Evolutionary conservation across 108 stramenopile species (phyloP).

Genomic region (Cyclostephanos invisitatus): DNA sequence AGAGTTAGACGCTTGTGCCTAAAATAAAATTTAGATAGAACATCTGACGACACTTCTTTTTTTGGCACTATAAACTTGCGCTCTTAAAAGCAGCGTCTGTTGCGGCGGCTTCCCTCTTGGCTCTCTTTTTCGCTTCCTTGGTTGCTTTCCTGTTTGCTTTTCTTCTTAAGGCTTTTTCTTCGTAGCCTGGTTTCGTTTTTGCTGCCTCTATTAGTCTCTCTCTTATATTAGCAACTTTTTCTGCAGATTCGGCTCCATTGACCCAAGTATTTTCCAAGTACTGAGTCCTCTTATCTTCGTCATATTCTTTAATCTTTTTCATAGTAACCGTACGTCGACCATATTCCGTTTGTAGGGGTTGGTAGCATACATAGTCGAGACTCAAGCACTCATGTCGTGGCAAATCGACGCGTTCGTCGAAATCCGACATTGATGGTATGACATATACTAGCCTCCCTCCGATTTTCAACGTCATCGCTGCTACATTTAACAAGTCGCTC

Average conservation of each 20-base stretch:
- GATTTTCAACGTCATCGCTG: slow-evolving; percentile 73
- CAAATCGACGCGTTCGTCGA: slow-evolving; percentile 68
- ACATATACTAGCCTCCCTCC: slow-evolving; percentile 86
- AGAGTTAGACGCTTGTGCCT: background rate
- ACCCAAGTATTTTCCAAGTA: slow-evolving; percentile 68
- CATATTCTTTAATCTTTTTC: slow-evolving; percentile 77
- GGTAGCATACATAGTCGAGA: slow-evolving; percentile 80
- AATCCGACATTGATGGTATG: slow-evolving; percentile 85
- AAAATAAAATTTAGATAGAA: background rate
- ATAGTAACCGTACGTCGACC: slow-evolving; percentile 84
- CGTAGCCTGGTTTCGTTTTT: slow-evolving; percentile 74
- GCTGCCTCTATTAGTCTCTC: slow-evolving; percentile 79
- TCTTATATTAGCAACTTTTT: slow-evolving; percentile 83
- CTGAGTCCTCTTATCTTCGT: slow-evolving; percentile 46
- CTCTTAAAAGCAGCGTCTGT: background rate
- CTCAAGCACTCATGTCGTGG: slow-evolving; percentile 82
- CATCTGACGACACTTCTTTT: background rate
- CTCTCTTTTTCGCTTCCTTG: slow-evolving; percentile 68
- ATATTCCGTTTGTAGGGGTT: slow-evolving; percentile 73
- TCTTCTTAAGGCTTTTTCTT: slow-evolving; percentile 71
- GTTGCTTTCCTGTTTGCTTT: slow-evolving; percentile 69
- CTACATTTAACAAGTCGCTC: slow-evolving; percentile 86
- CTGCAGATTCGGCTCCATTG: slow-evolving; percentile 75
- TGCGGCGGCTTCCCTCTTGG: slow-evolving; percentile 41
- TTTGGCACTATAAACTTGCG: background rate